Evolutionary conservation across 371 early-diverging fungal genomes (phyloP).

Genomic region (Zychaea mexicana): DNA sequence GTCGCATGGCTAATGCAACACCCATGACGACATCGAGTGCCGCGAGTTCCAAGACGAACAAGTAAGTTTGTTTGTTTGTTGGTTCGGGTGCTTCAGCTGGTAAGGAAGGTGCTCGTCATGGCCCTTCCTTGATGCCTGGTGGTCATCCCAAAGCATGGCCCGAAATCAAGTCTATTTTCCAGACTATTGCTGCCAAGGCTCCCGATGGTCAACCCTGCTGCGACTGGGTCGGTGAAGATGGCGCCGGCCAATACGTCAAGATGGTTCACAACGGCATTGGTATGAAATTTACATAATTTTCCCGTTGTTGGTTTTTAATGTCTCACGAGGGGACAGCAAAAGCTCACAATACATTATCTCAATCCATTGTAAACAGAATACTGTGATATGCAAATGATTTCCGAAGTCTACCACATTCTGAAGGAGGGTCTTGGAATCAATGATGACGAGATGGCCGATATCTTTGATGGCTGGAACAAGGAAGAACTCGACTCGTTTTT

Average conservation of each 20-base stretch:
- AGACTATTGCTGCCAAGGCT: conserved; percentile 92
- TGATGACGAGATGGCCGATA: conserved; percentile 86
- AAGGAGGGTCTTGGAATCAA: conserved; percentile 80
- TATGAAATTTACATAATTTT: conserved; percentile 26
- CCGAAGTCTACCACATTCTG: conserved; percentile 95
- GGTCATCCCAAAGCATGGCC: conserved; percentile 94
- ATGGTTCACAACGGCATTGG: conserved; percentile 99
- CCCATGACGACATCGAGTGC: too few species aligned
- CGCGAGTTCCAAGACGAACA: too few species aligned
- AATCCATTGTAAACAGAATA: too few species aligned
- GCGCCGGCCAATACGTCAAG: conserved; percentile 99
- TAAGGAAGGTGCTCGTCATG: conserved; percentile 99
- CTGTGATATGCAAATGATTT: conserved; percentile 99
- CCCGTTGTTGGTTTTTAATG: too few species aligned
- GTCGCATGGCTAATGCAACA: too few species aligned
- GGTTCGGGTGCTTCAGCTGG: conserved; percentile 99
- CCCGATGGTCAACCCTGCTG: conserved; percentile 94
- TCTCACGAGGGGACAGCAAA: too few species aligned
- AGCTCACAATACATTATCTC: too few species aligned
- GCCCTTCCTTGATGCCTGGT: conserved; percentile 99
- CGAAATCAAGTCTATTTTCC: conserved; percentile 92
- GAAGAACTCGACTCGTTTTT: conserved; percentile 96
- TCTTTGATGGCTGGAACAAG: conserved; percentile 95
- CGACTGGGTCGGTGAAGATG: conserved; percentile 98
- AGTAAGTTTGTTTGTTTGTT: conserved; percentile 91